Base-by-base conservation (phyloP, 306 rosid species). In the Lotus japonicus region DNA sequence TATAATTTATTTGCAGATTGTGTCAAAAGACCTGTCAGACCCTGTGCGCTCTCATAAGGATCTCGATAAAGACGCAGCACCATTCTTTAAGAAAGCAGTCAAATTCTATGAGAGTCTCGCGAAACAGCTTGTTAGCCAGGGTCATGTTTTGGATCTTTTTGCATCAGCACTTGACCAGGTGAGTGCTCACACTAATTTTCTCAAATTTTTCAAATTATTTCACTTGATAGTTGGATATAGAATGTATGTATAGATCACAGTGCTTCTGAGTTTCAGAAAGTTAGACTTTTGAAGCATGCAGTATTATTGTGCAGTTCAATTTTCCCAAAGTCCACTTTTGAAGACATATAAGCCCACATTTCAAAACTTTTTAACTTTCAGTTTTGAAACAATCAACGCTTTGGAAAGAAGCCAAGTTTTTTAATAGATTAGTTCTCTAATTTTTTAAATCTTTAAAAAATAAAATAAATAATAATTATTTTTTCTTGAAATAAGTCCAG, bases 161-260 rank as follows among this genome's bases (percentile, higher is more conserved):
- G 99, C 99, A 58, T 88, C 99, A 46, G 99, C 99, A 16, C 99
- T 94, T 68, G 99, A 94, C 86, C 99, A 94, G 97, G 99, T 94
- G 16, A 19, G 79, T 79, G 52, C 74, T 51, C n/a, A 28, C 73
- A 54, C 54, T 70, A 52, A 31, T 74, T 72, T 71, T 66, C 62
- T 78, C 56, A 16, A 38, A 14, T 64, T 56, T 50, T 13, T 68
- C 23, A 21, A 31, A 35, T 41, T 73, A 26, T 64, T 57, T 49
- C 26, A 14, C 70, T 17, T 11, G 39, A 50, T 72, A 11, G 63
- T 58, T 72, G 43, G 33, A 66, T 44, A 18, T 31, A 38, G 51
- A 73, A 15, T 54, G 71, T 67, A 35, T 55, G n/a, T 50, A 23
- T 33, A 16, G 64, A 63, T 54, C 50, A 11, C 14, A 64, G 56